Percentiles rank a stretch among this genome's conserved stretches.
phyloP scores from a whole-genome alignment of 2,329 filamentous ascomycete species.

The Cadophora sp. region DNA sequence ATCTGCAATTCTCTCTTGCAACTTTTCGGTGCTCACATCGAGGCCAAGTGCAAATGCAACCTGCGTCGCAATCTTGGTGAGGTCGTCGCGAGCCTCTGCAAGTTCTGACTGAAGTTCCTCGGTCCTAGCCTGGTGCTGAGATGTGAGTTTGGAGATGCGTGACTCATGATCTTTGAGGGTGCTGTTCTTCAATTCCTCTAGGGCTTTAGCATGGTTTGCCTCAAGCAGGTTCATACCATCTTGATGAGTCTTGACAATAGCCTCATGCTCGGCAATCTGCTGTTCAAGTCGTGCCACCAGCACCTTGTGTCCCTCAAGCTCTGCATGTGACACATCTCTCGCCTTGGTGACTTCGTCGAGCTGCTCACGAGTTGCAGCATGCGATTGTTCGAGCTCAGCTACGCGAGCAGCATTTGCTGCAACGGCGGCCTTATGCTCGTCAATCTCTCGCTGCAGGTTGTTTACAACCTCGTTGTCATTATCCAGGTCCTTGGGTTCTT shows the following conservation, averaged over 20 bases:
- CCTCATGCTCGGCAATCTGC: constrained; percentile 66
- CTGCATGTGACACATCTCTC: constrained; percentile 54
- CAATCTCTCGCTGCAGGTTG: constrained; percentile 74
- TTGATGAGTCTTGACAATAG: constrained; percentile 61
- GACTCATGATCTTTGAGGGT: constrained; percentile 63
- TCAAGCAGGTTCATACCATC: constrained; percentile 57
- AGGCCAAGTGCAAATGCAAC: constrained; percentile 66
- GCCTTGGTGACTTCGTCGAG: constrained; percentile 70
- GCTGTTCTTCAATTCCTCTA: constrained; percentile 55
- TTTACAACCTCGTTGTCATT: constrained; percentile 66
- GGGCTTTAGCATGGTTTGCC: constrained; percentile 56
- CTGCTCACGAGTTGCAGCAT: constrained; percentile 69
- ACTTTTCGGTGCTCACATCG: constrained; percentile 70
- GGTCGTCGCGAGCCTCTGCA: constrained; percentile 67
- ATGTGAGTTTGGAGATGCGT: constrained; percentile 63
- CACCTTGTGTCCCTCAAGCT: constrained; percentile 50
- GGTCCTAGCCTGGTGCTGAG: constrained; percentile 64
- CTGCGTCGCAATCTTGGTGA: constrained; percentile 68
- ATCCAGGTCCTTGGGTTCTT: constrained; percentile 55
- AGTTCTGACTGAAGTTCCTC: constrained; percentile 67
- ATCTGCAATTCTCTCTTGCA: constrained; percentile 66
- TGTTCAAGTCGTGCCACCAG: constrained; percentile 61
- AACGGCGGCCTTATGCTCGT: constrained; percentile 80
- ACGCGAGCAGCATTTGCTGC: constrained; percentile 72
- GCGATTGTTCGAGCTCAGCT: constrained; percentile 74